Evolutionary conservation across 371 early-diverging fungal species (phyloP), one percentile per base, ranked within the genome.

Genomic region (Vairimorpha necatrix): DNA sequence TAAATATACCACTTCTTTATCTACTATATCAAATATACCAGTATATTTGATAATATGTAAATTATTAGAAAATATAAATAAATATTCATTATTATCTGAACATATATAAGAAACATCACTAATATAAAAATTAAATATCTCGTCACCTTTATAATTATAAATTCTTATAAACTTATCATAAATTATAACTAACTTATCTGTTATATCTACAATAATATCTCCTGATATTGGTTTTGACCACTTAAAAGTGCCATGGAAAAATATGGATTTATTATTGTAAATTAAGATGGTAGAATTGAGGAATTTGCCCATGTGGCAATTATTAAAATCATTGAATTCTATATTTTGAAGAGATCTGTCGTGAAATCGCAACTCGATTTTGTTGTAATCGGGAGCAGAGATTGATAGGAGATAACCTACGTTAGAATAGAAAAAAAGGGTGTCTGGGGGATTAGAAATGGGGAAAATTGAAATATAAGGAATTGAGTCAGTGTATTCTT

Each of bases 331-430:
- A 18, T 28, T 22, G 16, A 67, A 18, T 48, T 74, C 69, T 48
- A 74, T 60, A 30, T 4, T 56, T 46, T 32, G 38, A 36, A 38
- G 32, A 0, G 56, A 56, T 22, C 42, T 34, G 53, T 68, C 75
- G 48, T 74, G 75, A 46, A 48, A 74, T 18, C 24, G 67, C 16
- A 74, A n/a, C 18, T 74, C 75, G 14, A 74, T 46, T 58, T 48
- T 67, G 26, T 53, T 46, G 30, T 13, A 42, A 3, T 36, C 30
- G 38, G 36, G 33, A 9, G 34, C 47, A 30, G 42, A 60, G 14
- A 68, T 56, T 22, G 63, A 58, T 32, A 60, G 30, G 22, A 74
- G 38, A 47, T 67, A 74, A 22, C 75, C 75, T 28, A 33, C 18
- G 13, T 36, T n/a, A 28, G 34, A 67, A 32, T 74, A 74, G 24